Evolutionary conservation across 176 grass and related monocot species (phyloP).

Genomic region (Paspalum notatum): DNA sequence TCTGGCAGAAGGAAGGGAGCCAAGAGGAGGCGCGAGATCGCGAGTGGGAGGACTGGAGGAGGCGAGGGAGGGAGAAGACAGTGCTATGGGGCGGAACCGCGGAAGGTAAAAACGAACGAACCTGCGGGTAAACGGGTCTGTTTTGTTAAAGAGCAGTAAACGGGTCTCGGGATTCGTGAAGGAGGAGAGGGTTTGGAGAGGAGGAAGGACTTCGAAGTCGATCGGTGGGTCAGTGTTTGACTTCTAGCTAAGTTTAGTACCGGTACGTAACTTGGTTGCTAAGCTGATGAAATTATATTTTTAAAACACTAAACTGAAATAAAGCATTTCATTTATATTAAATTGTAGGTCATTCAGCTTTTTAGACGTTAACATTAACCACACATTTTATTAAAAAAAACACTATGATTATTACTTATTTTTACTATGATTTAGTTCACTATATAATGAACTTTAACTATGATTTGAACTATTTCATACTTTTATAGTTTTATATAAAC

Average conservation of each 20-base stretch:
- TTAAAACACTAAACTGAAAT: not conserved
- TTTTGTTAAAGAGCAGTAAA: conserved; percentile 1
- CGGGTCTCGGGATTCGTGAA: conserved; percentile 27
- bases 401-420: too few species aligned
- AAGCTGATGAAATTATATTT: not conserved
- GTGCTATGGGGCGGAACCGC: not conserved
- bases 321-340: too few species aligned
- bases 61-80: conserved; percentile 13
- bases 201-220: not conserved
- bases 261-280: not conserved
- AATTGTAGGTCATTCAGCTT: too few species aligned
- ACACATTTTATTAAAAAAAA: too few species aligned
- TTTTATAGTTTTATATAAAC: too few species aligned
- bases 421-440: too few species aligned
- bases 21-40: conserved; percentile 17
- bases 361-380: too few species aligned
- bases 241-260: too few species aligned
- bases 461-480: too few species aligned
- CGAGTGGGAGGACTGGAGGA: not conserved
- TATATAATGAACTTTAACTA: too few species aligned
- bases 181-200: not conserved
- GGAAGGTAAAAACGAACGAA: conserved; percentile 26
- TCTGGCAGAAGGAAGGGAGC: not conserved
- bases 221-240: conserved; percentile 7
- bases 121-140: conserved; percentile 36